Evolutionary conservation across 106 monocot genomes (phyloP), one percentile per base, ranked within the genome.

Genomic region (Dendrobium nobile): DNA sequence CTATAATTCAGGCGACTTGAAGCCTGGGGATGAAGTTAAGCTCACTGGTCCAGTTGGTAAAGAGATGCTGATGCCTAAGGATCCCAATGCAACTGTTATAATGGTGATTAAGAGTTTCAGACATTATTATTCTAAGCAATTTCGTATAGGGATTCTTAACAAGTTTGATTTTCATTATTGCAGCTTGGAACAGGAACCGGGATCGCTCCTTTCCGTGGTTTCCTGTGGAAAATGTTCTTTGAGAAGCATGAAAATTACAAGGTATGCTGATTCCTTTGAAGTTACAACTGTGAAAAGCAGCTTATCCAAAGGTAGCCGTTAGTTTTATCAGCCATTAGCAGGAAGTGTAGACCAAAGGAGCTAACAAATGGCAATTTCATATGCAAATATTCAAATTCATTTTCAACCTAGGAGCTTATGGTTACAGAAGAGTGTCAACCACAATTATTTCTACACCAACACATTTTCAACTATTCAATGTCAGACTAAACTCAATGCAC

Each of bases 161-260:
- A 72, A 10, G 16, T 33, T 72, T 15, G 16, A 37, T 28, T 72
- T 72, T 9, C 45, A 54, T 44, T 16, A 22, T 86, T 87, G 77
- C 91, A 98, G 98, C 98, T 99, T 75, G 98, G 79, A 51, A 99
- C 98, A 4, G 98, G 98, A 81, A 99, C 98, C 73, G 98, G 98
- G 51, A 91, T 99, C 77, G 98, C 95, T 74, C 95, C 98, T 74
- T 95, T 98, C 88, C 88, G 98, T 1, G 54, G 85, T 27, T 99
- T 93, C 87, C 78, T 99, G 74, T 99, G 98, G 95, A 99, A 99
- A 82, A 99, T 98, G 98, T 98, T 98, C 84, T 98, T 98, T 65
- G 98, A 99, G 89, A 95, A 90, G 83, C 87, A 99, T 79, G 95
- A 99, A 8, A 87, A 93, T 80, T 95, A 99, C 84, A 93, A 99